A percentile compares a stretch with the other conserved stretches of the same genome.
Evolutionary conservation across 208 protist species (phyloP).

Genomic region (Herpetomonas tarakana): DNA sequence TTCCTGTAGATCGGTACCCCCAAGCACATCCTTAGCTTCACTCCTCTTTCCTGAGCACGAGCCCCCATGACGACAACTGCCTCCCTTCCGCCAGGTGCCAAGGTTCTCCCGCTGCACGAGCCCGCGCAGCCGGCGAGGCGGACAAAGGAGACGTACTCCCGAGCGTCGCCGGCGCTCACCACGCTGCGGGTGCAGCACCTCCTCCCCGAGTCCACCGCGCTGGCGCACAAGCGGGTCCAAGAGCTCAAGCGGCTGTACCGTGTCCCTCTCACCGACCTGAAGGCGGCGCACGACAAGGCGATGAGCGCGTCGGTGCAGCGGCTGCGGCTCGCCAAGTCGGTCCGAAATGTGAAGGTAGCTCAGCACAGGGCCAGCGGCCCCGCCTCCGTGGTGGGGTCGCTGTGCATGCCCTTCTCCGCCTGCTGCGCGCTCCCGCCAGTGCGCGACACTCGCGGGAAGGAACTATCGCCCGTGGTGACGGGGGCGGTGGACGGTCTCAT

Average conservation of each 20-base stretch:
- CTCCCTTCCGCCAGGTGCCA: not conserved
- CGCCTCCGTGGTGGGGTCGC: constrained; percentile 23
- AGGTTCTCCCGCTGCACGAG: not conserved
- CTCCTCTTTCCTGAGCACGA: too few relatives aligned
- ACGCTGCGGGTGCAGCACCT: constrained; percentile 39
- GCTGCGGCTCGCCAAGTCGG: constrained; percentile 62
- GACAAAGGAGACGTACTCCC: constrained; percentile 14
- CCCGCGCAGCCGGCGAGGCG: not conserved
- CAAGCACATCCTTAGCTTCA: too few relatives aligned
- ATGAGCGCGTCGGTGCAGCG: constrained; percentile 25
- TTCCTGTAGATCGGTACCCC: too few relatives aligned
- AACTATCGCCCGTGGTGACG: constrained; percentile 31
- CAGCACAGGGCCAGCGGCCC: not conserved
- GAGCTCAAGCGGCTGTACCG: constrained; percentile 63
- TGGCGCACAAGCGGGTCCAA: constrained; percentile 38
- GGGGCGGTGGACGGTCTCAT: constrained; percentile 76
- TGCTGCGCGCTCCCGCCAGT: constrained; percentile 41
- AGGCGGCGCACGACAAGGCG: constrained; percentile 27
- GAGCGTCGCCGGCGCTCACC: constrained; percentile 35
- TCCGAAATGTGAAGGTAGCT: constrained; percentile 72
- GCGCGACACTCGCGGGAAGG: not conserved
- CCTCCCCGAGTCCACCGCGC: constrained; percentile 43
- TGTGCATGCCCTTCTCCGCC: constrained; percentile 70
- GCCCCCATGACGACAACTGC: too few relatives aligned
- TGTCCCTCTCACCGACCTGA: constrained; percentile 17